Evolutionary conservation across 176 grass and related monocot species (phyloP).

Genomic region (Stipa capillata): DNA sequence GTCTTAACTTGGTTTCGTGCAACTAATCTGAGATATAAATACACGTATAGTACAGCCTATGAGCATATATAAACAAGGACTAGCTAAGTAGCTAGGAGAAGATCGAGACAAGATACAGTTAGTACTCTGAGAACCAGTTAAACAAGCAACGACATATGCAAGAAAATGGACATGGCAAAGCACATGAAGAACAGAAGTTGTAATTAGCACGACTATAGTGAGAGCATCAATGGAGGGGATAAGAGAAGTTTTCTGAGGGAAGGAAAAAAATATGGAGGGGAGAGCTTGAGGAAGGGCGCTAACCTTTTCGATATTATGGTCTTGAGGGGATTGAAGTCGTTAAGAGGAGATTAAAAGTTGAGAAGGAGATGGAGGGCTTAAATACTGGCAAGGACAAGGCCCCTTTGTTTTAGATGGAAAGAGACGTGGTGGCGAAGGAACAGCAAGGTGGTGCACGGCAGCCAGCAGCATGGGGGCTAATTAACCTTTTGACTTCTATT

Average conservation of each 20-base stretch:
- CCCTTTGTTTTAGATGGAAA: constrained; percentile 29
- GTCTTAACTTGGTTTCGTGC: background rate
- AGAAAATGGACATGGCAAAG: background rate
- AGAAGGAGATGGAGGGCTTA: constrained; percentile 23
- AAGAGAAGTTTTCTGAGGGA: background rate
- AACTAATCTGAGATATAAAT: background rate
- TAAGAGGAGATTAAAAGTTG: constrained; percentile 1
- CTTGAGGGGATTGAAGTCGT: background rate
- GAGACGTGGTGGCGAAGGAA: constrained; percentile 32
- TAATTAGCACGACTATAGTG: background rate
- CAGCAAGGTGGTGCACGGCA: constrained; percentile 2
- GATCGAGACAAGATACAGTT: background rate
- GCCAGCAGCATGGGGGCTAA: background rate
- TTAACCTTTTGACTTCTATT: constrained; percentile 31
- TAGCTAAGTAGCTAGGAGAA: background rate
- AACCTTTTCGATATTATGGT: background rate
- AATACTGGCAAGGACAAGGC: constrained; percentile 5
- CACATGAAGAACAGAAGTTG: background rate
- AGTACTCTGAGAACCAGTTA: background rate
- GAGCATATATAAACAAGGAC: constrained; percentile 14
- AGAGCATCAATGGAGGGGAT: background rate
- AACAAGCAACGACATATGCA: background rate
- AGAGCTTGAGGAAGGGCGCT: background rate
- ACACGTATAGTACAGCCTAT: background rate
- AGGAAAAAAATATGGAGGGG: background rate